phyloP scores from a whole-genome alignment of 257 asterid species.

The Solanum chmielewskii region DNA sequence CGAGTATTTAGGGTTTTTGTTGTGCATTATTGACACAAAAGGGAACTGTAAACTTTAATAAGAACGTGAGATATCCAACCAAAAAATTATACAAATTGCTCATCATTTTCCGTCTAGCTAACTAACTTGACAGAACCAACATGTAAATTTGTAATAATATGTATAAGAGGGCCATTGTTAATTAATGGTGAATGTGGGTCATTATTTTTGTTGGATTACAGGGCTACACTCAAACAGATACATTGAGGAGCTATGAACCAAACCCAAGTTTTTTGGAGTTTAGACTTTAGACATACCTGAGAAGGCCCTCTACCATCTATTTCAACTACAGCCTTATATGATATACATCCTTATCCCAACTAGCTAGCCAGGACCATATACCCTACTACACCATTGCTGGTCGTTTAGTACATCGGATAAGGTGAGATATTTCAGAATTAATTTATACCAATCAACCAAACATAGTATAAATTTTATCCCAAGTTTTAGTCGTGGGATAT shows the following conservation, averaged over 20 bases:
- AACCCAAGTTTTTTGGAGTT: neutral
- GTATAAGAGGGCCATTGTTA: neutral
- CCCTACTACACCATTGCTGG: neutral
- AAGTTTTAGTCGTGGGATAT: neutral
- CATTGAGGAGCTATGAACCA: neutral
- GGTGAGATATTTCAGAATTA: neutral
- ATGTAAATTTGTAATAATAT: neutral
- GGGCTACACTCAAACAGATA: neutral
- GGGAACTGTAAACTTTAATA: neutral
- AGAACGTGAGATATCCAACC: neutral
- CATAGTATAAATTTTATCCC: neutral
- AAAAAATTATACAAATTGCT: neutral
- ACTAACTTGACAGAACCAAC: neutral
- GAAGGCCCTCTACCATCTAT: neutral
- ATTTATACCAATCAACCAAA: too few species aligned
- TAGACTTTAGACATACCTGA: neutral
- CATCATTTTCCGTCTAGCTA: constrained; percentile 1
- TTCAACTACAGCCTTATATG: neutral
- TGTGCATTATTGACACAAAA: neutral
- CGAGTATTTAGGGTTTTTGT: neutral
- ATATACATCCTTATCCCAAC: neutral
- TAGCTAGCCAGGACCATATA: neutral
- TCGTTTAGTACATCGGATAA: neutral
- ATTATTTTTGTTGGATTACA: neutral
- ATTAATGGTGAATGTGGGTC: neutral